Evolutionary conservation across 2,329 filamentous ascomycete species (phyloP).

Genomic region (Setomelanomma holmii): DNA sequence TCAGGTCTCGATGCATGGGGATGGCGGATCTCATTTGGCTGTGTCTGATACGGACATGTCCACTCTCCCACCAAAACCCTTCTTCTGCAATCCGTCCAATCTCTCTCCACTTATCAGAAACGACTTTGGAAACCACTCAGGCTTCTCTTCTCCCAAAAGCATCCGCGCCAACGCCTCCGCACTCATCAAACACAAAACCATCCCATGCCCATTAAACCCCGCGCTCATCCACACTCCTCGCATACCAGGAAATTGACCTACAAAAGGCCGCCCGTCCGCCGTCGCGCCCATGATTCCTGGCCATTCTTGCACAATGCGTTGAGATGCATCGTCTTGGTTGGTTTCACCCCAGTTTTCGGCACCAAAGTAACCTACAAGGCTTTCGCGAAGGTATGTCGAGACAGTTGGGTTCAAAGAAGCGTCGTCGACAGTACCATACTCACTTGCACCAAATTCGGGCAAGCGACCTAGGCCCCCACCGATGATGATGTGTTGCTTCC

Average conservation of each 20-base stretch:
- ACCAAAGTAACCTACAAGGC: conserved; percentile 61
- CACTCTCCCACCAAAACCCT: conserved; percentile 32
- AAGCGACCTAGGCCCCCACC: conserved; percentile 63
- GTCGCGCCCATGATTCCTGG: conserved; percentile 62
- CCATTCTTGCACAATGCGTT: conserved; percentile 52
- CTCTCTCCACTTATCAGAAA: conserved; percentile 59
- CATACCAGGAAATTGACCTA: conserved; percentile 51
- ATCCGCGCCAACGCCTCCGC: conserved; percentile 65
- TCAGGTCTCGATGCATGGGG: too few species aligned
- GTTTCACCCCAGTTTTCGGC: conserved; percentile 45
- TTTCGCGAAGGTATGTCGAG: conserved; percentile 55
- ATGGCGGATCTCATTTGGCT: too few species aligned
- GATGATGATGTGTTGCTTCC: conserved; percentile 64
- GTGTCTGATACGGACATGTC: too few species aligned
- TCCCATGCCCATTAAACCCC: conserved; percentile 70
- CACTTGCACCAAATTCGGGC: conserved; percentile 51
- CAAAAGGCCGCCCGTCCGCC: conserved; percentile 59
- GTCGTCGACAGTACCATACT: conserved; percentile 66
- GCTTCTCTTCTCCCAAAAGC: conserved; percentile 50
- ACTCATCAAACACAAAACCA: conserved; percentile 68
- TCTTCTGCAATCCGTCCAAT: conserved; percentile 31
- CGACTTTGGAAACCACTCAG: conserved; percentile 62
- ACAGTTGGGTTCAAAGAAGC: conserved; percentile 59
- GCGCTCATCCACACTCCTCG: conserved; percentile 62
- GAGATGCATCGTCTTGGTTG: conserved; percentile 13